Conservation (phyloP, 441 rosid species). For the Rhodomyrtus psidioides region DNA sequence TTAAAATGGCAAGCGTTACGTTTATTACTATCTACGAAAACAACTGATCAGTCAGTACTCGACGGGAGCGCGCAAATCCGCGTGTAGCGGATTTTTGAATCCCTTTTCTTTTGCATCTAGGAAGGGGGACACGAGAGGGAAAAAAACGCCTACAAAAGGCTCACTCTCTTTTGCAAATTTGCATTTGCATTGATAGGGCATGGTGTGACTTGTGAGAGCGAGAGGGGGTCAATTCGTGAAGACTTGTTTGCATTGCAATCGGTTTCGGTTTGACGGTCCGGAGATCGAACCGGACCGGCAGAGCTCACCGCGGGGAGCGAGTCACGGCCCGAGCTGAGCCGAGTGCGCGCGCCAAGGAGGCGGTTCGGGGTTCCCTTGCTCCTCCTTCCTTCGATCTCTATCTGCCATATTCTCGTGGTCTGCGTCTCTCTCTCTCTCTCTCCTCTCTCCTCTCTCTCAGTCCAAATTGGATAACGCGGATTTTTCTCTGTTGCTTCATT, state of each 20-base stretch:
- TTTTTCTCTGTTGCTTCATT: neutral
- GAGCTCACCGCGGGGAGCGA: neutral
- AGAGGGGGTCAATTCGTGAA: neutral
- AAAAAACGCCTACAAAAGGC: neutral
- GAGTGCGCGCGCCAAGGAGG: neutral
- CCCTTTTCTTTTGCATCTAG: neutral
- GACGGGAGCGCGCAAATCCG: accelerated
- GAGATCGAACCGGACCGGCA: neutral
- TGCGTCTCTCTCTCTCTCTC: neutral
- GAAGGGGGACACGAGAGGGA: neutral
- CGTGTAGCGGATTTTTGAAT: neutral
- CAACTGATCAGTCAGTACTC: neutral
- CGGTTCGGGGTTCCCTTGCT: neutral
- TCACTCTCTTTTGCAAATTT: neutral
- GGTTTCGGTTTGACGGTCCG: neutral
- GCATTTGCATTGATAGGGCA: neutral
- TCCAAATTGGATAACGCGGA: neutral
- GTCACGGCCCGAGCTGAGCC: neutral
- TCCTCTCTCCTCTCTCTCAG: neutral
- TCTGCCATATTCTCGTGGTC: neutral
- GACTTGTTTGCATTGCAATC: neutral
- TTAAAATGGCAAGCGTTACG: neutral
- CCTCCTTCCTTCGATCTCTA: neutral
- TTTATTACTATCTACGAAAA: neutral
- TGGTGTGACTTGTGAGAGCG: neutral